Conservation (phyloP, 1,139 yeast genomes). For the Magnusiomyces suaveolens region DNA sequence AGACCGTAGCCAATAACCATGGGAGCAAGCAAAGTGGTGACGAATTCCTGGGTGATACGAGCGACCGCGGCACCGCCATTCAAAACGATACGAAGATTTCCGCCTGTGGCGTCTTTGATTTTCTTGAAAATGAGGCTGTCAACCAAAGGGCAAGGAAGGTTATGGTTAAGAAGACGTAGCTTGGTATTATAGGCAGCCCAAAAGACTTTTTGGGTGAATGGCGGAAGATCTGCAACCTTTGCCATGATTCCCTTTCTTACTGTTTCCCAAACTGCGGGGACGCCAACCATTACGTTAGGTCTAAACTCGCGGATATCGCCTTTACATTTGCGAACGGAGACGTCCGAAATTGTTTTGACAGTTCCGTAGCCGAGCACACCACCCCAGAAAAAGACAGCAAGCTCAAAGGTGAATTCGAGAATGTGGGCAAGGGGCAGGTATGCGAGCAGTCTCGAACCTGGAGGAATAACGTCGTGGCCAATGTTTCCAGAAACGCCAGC, state of each 20-base stretch:
- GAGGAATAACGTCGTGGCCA: slow-evolving; percentile 42
- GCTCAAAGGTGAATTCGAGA: slow-evolving; percentile 83
- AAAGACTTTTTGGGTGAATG: slow-evolving; percentile 65
- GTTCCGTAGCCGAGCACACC: slow-evolving; percentile 80
- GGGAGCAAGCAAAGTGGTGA: slow-evolving; percentile 70
- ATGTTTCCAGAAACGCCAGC: slow-evolving; percentile 72
- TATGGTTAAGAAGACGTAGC: slow-evolving; percentile 47
- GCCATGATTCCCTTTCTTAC: slow-evolving; percentile 84
- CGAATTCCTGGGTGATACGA: slow-evolving; percentile 73
- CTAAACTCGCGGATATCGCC: slow-evolving; percentile 82
- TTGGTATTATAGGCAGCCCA: slow-evolving; percentile 85
- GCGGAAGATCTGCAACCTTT: slow-evolving; percentile 61
- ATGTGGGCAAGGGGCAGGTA: slow-evolving; percentile 95
- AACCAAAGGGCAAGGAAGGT: slow-evolving; percentile 56
- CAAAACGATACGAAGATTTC: slow-evolving; percentile 58
- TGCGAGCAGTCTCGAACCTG: slow-evolving; percentile 64
- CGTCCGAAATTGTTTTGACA: slow-evolving; percentile 82
- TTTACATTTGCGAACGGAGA: slow-evolving; percentile 70
- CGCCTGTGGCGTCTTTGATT: slow-evolving; percentile 93
- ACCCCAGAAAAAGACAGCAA: slow-evolving; percentile 81
- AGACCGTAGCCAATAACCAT: slow-evolving; percentile 93
- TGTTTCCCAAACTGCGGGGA: slow-evolving; percentile 97
- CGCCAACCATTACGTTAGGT: slow-evolving; percentile 96
- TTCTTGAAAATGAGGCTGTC: slow-evolving; percentile 73
- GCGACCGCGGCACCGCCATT: slow-evolving; percentile 96